phyloP scores from a whole-genome alignment of 805 yeast species.

The Ogataea polymorpha region DNA sequence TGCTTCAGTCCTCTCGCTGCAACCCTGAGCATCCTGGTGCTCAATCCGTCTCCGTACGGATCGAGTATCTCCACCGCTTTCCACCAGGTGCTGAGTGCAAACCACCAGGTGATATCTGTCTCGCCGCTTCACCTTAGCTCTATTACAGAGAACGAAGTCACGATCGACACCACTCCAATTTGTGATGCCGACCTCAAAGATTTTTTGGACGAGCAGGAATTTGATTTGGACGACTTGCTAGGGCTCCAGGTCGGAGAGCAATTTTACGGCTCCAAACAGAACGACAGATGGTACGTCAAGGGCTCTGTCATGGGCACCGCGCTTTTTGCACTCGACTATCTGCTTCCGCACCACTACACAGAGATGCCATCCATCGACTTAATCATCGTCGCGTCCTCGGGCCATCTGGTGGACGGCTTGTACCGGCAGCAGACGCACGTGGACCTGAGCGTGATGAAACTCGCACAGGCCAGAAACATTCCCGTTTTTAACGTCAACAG shows the following conservation, averaged over 20 bases:
- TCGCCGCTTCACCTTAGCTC: constrained; percentile 19
- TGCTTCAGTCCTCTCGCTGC: background rate
- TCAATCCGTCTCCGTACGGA: constrained; percentile 24
- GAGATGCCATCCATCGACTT: constrained; percentile 39
- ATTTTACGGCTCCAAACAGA: constrained; percentile 13
- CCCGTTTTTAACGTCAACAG: constrained; percentile 24
- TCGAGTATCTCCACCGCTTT: constrained; percentile 19
- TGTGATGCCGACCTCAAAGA: constrained; percentile 12
- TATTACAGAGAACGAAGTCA: constrained; percentile 3
- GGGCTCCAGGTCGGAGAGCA: constrained; percentile 20
- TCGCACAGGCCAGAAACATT: constrained; percentile 22
- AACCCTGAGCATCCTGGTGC: constrained; percentile 21
- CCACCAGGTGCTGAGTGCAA: constrained; percentile 14
- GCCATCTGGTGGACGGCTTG: constrained; percentile 42
- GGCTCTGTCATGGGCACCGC: constrained; percentile 44
- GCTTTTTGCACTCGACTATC: constrained; percentile 41
- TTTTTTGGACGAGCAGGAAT: constrained; percentile 3
- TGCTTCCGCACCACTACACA: constrained; percentile 38
- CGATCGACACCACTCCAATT: constrained; percentile 15
- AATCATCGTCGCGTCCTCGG: constrained; percentile 46
- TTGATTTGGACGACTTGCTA: constrained; percentile 9
- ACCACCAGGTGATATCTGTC: constrained; percentile 20
- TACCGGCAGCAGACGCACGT: constrained; percentile 19
- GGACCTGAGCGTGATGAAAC: constrained; percentile 19
- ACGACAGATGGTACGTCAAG: constrained; percentile 45